These are phyloP conservation scores for Cercospora nicotianae DNA, from an alignment of 2,329 filamentous ascomycete genomes.

Conservation along the genomic window DNA sequence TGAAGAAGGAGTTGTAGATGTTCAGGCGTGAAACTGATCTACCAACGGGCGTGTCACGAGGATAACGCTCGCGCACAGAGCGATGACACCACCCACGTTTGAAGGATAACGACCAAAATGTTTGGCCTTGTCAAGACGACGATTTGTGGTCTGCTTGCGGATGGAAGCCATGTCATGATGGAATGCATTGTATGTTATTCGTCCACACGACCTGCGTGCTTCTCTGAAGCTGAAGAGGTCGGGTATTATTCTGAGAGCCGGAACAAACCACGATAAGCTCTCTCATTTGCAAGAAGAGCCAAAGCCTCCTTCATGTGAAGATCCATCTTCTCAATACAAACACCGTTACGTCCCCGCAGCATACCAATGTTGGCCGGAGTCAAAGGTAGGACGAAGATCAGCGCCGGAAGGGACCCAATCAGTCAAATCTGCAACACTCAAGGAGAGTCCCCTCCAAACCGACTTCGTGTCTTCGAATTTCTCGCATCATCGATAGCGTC, in stretches of 20 bases:
- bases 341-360: background rate
- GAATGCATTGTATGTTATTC: background rate
- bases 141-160: background rate
- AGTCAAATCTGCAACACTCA: background rate
- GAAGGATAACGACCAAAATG: background rate
- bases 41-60: too few species aligned
- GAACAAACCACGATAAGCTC: background rate
- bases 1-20: constrained; percentile 62
- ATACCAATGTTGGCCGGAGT: background rate
- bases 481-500: constrained; percentile 60
- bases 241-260: background rate
- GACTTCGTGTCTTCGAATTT: constrained; percentile 45
- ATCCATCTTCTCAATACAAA: background rate
- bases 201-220: background rate
- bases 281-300: background rate
- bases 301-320: background rate
- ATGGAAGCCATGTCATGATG: background rate
- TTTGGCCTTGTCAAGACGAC: too few species aligned
- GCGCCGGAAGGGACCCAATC: background rate
- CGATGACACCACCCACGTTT: background rate
- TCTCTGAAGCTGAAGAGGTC: background rate
- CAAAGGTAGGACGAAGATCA: background rate
- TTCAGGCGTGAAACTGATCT: background rate
- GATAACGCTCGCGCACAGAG: background rate
- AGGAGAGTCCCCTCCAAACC: constrained; percentile 19